Base-by-base conservation (phyloP, 306 rosid genomes). In the Cicer judaicum region DNA sequence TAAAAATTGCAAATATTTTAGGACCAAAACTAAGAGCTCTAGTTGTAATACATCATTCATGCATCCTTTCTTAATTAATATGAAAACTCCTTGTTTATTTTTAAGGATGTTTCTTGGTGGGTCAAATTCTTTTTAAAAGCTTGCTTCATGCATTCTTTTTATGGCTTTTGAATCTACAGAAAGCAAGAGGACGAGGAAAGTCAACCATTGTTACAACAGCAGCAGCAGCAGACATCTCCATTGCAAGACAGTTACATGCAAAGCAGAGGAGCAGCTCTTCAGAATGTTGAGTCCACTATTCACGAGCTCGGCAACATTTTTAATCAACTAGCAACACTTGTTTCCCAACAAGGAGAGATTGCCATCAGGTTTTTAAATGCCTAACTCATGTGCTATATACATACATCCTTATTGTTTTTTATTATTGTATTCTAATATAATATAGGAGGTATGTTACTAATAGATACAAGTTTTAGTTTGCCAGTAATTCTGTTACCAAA, bases 191-290 rank as follows among this genome's bases (percentile, higher is more conserved):
- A 89, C 79, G 90, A 86, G 73, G 98, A 93, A 75, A 82, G 88
- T 84, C 97, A 89, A 40, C 92, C 97, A 50, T 83, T 93, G 87
- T 75, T 89, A 70, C 89, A 83, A 78, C 87, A 82, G 16, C 84
- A 87, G 44, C 81, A 89, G 61, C 89, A 93, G 59, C 84, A 89
- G 80, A 10, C 87, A 78, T 97, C 85, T 79, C 97, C 98, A 0
- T 81, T 92, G 86, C 99, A 92, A 85, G 99, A 92, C 68, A 86
- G 85, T 76, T 92, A 86, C 91, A 92, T 92, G 97, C 99, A 95
- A 83, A 95, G 97, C 88, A 84, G 98, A 80, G 96, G 97, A 82
- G 98, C 90, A 85, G 97, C 99, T 76, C 89, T 95, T 83, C 99
- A 92, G 74, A 95, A 92, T 83, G 97, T 90, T 34, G 98, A 95